These are phyloP conservation scores for Annulohypoxylon stygium DNA, from an alignment of 495 filamentous ascomycete genomes.

Conservation along the genomic window DNA sequence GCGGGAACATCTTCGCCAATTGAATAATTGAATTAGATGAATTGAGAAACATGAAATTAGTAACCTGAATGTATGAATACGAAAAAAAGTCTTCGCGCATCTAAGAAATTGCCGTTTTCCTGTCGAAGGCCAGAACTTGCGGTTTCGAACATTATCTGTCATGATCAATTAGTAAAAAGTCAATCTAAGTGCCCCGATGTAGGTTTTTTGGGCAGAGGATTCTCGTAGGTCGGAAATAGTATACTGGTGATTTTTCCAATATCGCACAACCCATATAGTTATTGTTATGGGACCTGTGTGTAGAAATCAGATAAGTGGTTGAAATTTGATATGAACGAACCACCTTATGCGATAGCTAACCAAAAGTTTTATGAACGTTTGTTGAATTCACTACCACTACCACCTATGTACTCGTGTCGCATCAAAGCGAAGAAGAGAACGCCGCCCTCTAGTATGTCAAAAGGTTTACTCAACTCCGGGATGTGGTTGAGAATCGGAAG, in stretches of 20 bases:
- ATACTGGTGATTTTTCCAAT: not conserved
- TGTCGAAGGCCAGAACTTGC: not conserved
- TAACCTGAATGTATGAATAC: not conserved
- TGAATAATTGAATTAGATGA: constrained; percentile 3
- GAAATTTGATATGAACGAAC: not conserved
- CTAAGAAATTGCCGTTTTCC: not conserved
- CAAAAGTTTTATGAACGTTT: constrained; percentile 20
- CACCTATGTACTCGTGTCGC: constrained; percentile 40
- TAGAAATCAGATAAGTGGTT: not conserved
- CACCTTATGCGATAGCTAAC: not conserved
- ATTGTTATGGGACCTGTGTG: no score
- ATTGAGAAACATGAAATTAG: constrained; percentile 4
- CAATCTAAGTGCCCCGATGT: no score
- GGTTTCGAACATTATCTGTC: no score
- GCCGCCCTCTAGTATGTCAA: constrained; percentile 28
- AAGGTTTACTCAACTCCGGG: constrained; percentile 34
- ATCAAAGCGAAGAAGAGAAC: constrained; percentile 23
- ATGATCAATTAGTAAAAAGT: no score
- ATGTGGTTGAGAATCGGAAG: constrained; percentile 30
- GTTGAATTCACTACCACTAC: constrained; percentile 39
- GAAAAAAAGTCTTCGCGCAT: not conserved
- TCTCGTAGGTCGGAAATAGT: no score
- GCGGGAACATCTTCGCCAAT: constrained; percentile 16
- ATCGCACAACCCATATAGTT: not conserved
- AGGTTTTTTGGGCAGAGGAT: no score